phyloP scores from a whole-genome alignment of 352 stramenopile species.

The Globisporangium ultimum region DNA sequence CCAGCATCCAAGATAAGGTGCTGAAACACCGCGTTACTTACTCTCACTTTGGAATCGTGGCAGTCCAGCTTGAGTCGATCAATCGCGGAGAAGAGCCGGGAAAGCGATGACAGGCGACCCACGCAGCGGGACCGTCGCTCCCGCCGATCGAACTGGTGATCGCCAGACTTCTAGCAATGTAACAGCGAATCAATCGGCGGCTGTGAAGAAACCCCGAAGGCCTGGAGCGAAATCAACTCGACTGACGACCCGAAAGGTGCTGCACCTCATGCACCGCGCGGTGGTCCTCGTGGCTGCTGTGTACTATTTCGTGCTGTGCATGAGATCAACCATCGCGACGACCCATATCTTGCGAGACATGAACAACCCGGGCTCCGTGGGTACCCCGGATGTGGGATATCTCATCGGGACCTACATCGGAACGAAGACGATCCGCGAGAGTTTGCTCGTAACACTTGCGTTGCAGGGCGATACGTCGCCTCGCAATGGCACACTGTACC shows the following conservation, averaged over 20 bases:
- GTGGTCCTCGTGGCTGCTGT: not conserved
- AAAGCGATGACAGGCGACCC: too few relatives aligned
- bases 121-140: too few relatives aligned
- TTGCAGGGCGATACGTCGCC: slow-evolving; percentile 28
- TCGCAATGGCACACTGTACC: slow-evolving; percentile 27
- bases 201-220: too few relatives aligned
- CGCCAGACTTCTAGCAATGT: too few relatives aligned
- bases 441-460: slow-evolving; percentile 21
- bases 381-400: slow-evolving; percentile 11
- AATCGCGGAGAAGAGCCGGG: too few relatives aligned
- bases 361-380: slow-evolving; percentile 12
- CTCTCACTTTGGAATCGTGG: too few relatives aligned
- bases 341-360: slow-evolving; percentile 6
- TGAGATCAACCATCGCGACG: not conserved
- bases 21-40: too few relatives aligned
- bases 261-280: not conserved
- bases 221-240: too few relatives aligned
- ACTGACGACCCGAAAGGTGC: not conserved
- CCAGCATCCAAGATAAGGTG: too few relatives aligned
- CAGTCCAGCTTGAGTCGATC: too few relatives aligned
- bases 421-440: slow-evolving; percentile 23
- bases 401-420: slow-evolving; percentile 32
- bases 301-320: not conserved
- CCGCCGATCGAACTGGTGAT: too few relatives aligned
- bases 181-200: too few relatives aligned